Percentiles rank a stretch among this genome's conserved stretches.
Conservation (phyloP, 306 rosid species). For the Citrullus colocynthis region DNA sequence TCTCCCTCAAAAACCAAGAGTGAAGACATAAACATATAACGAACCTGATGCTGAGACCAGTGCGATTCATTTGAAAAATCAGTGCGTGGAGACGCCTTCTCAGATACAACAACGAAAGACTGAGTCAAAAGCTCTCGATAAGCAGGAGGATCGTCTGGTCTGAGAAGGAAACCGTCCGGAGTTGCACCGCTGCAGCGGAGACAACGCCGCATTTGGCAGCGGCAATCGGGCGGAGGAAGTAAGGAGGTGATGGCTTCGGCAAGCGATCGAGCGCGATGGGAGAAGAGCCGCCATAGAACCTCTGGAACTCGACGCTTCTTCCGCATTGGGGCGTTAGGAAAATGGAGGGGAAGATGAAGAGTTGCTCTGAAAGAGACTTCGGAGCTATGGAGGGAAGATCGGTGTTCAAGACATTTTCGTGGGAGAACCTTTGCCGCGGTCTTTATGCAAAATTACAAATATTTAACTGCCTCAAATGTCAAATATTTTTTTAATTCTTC, state of each 20-base stretch:
- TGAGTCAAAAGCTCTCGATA: constrained; percentile 31
- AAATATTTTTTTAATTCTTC: too few relatives aligned
- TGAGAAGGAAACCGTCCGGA: constrained; percentile 27
- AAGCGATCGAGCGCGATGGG: constrained; percentile 30
- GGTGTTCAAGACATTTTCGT: neutral
- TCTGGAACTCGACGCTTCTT: constrained; percentile 37
- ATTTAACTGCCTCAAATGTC: too few relatives aligned
- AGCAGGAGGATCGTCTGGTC: constrained; percentile 41
- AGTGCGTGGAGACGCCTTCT: constrained; percentile 15
- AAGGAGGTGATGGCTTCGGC: constrained; percentile 28
- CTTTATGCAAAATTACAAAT: too few relatives aligned
- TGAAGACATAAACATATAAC: neutral
- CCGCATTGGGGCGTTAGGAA: constrained; percentile 28
- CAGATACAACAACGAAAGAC: constrained; percentile 40
- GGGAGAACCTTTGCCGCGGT: too few relatives aligned
- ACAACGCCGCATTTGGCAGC: constrained; percentile 31
- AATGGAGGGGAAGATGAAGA: neutral
- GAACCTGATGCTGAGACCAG: constrained; percentile 46
- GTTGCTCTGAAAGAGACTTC: neutral
- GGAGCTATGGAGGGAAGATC: neutral
- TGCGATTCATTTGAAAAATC: constrained; percentile 17
- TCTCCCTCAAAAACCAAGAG: neutral
- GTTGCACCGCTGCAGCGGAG: constrained; percentile 26
- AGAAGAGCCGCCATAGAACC: constrained; percentile 53
- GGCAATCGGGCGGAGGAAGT: constrained; percentile 35